Evolutionary conservation across 768 basidiomycete genomes (phyloP), one percentile per base, ranked within the genome.

Genomic region (Lactifluus piperatus): DNA sequence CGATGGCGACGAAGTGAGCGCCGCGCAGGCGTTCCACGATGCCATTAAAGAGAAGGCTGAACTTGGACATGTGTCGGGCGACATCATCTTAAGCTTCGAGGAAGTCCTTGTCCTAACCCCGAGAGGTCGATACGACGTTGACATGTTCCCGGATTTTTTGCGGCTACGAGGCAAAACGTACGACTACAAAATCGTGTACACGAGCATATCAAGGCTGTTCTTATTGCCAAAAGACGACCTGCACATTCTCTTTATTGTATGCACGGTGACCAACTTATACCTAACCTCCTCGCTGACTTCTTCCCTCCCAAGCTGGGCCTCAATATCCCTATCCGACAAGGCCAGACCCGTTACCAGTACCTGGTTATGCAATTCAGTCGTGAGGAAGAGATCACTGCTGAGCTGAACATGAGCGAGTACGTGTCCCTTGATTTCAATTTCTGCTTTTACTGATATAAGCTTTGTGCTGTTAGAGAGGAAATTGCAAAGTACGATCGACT

Each of bases 131-230:
- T 97, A 94, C 71, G 94, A 97, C 67, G 87, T 99, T 74, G 97
- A 98, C 74, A 93, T 99, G 88, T 97, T 91, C 78, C 85, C 85
- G 26, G 90, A 91, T 54, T 98, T 94, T 76, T 72, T 99, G 68
- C 86, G 97, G 44, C 75, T 98, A 32, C 87, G 94, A n/a, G 97
- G 97, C 53, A 97, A 97, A 74, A 97, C 94, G 1, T 98, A 98
- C 73, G 97, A 99, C 72, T 99, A 99, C 80, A 94, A 97, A 74
- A 91, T 99, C 58, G 78, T 91, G 24, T 97, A 94, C 73, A 79
- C 81, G 37, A 88, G 87, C 62, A 91, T 99, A 65, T 85, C 89
- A 24, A 80, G 83, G 58, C 74, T 98, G 9, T 99, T 98, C 79
- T 77, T 98, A 24, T 77, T 99, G 5, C 97, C 97, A 16, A 95